A percentile compares a stretch with the other conserved stretches of the same genome.
Evolutionary conservation across 2,329 filamentous ascomycete species (phyloP).

Genomic region (Botrytis deweyae): DNA sequence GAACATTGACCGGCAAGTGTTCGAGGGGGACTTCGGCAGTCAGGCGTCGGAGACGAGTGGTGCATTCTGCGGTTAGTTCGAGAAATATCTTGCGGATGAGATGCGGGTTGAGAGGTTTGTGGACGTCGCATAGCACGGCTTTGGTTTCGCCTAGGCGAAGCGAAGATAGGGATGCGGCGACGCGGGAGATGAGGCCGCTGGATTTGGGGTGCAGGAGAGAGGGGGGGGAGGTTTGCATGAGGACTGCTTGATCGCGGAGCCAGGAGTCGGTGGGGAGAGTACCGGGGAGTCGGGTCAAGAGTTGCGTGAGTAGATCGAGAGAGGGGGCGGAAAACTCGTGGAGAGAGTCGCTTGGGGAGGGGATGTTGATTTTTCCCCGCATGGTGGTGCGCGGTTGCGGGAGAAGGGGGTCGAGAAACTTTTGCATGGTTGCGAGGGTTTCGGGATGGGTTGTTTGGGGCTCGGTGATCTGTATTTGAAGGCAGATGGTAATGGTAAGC

Average conservation of each 20-base stretch:
- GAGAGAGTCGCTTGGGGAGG: background rate
- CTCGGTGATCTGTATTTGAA: too few species aligned
- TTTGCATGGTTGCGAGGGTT: background rate
- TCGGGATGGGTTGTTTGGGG: background rate
- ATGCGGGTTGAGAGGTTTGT: slow-evolving; percentile 45
- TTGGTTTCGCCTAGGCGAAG: slow-evolving; percentile 17
- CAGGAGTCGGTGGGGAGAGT: slow-evolving; percentile 15
- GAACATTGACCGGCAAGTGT: slow-evolving; percentile 9
- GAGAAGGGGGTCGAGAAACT: background rate
- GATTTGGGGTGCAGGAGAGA: slow-evolving; percentile 22
- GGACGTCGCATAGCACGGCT: slow-evolving; percentile 44
- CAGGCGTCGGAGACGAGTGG: slow-evolving; percentile 33
- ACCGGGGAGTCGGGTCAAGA: slow-evolving; percentile 20
- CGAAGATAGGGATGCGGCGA: slow-evolving; percentile 18
- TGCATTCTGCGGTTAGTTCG: slow-evolving; percentile 46
- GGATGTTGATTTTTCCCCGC: background rate
- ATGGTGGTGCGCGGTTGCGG: background rate
- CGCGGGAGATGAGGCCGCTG: slow-evolving; percentile 22
- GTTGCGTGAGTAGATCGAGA: slow-evolving; percentile 20
- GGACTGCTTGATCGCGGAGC: slow-evolving; percentile 23
- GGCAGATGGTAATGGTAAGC: background rate
- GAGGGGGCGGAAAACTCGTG: slow-evolving; percentile 3
- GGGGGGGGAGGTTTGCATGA: slow-evolving; percentile 25
- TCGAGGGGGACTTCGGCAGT: slow-evolving; percentile 24
- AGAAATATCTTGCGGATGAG: slow-evolving; percentile 48